Evolutionary conservation across 2,329 filamentous ascomycete species (phyloP).

Genomic region (Ceratocystis harringtonii): DNA sequence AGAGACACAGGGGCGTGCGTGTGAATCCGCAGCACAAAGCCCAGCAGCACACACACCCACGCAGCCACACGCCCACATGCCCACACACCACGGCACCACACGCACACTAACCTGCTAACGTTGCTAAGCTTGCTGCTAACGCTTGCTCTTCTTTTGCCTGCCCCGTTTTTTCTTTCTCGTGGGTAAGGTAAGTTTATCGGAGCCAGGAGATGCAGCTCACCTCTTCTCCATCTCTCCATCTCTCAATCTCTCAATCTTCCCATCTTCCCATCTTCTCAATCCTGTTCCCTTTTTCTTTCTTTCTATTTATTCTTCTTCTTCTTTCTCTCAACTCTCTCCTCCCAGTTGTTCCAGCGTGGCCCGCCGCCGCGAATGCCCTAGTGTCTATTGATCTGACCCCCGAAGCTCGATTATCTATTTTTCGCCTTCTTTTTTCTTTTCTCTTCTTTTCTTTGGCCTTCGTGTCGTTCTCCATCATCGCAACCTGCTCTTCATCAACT

Average conservation of each 20-base stretch:
- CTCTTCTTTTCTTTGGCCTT: constrained; percentile 11
- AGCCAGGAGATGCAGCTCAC: constrained; percentile 18
- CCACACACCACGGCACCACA: too few species aligned
- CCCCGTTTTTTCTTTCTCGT: constrained; percentile 19
- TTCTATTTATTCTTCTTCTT: constrained; percentile 19
- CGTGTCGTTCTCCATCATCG: neutral
- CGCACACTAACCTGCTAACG: too few species aligned
- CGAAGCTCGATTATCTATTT: constrained; percentile 2
- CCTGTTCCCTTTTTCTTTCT: constrained; percentile 16
- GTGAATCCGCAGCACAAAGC: too few species aligned
- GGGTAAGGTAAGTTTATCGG: constrained; percentile 19
- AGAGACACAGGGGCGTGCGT: constrained; percentile 4
- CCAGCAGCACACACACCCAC: too few species aligned
- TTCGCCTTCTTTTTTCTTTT: constrained; percentile 15
- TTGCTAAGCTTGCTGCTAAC: too few species aligned
- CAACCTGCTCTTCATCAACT: too few species aligned
- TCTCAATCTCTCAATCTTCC: constrained; percentile 19
- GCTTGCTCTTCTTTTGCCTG: constrained; percentile 7
- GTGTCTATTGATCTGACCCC: neutral
- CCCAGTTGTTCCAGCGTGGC: constrained; percentile 11
- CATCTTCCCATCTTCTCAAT: constrained; percentile 19
- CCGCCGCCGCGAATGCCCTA: constrained; percentile 14
- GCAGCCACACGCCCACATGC: too few species aligned
- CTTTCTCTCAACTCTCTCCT: constrained; percentile 4
- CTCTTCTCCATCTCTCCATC: constrained; percentile 8